These are phyloP conservation scores for Nakazawaea molendinolei DNA, from an alignment of 805 yeast genomes.

Conservation along the genomic window DNA sequence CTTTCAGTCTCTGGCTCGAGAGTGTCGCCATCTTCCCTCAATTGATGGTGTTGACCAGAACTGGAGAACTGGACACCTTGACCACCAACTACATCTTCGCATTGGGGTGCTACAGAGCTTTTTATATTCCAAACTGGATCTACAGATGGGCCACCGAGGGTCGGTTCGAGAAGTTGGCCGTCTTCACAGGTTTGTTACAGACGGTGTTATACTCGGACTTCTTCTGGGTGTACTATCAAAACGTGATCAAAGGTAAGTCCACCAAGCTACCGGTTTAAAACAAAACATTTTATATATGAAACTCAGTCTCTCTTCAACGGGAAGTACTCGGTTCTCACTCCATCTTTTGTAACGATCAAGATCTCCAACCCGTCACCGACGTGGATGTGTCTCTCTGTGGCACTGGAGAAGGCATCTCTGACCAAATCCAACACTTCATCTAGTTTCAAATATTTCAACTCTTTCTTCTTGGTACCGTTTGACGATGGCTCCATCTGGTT, in stretches of 20 bases:
- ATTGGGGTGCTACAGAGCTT: conserved; percentile 80
- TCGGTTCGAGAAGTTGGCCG: conserved; percentile 60
- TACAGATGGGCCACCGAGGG: conserved; percentile 71
- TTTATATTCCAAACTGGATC: conserved; percentile 93
- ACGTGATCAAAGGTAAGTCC: conserved; percentile 72
- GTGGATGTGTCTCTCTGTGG: conserved; percentile 96
- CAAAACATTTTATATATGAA: not conserved
- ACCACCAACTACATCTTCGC: conserved; percentile 94
- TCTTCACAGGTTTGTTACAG: conserved; percentile 79
- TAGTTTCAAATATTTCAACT: conserved; percentile 55
- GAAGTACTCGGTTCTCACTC: conserved; percentile 74
- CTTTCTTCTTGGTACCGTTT: conserved; percentile 58
- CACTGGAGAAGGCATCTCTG: conserved; percentile 90
- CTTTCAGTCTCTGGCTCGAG: conserved; percentile 90
- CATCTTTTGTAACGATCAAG: conserved; percentile 86
- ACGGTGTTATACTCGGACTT: conserved; percentile 89
- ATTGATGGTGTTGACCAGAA: conserved; percentile 78
- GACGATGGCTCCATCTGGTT: conserved; percentile 83
- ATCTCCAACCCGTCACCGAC: conserved; percentile 97
- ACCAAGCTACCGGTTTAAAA: conserved; percentile 58
- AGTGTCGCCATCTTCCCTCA: conserved; percentile 91
- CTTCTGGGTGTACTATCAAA: conserved; percentile 83
- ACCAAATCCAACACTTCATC: conserved; percentile 87
- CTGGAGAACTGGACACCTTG: conserved; percentile 81
- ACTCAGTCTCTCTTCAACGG: conserved; percentile 81